Evolutionary conservation across 257 asterid genomes (phyloP).

Genomic region (Petunia axillaris): DNA sequence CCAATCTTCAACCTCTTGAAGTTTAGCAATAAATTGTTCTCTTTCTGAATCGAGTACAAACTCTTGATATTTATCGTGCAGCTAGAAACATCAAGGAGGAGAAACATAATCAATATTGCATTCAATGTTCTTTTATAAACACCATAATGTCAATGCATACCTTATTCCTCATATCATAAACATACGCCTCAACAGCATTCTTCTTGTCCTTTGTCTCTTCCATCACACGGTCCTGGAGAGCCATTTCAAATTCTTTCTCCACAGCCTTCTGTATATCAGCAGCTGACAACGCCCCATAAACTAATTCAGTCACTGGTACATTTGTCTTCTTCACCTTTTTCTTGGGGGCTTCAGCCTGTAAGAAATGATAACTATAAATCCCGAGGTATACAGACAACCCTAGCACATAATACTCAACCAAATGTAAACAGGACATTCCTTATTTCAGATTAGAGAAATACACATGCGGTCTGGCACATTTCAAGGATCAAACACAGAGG

Average conservation of each 20-base stretch:
- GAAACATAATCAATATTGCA: neutral
- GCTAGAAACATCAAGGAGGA: constrained; percentile 47
- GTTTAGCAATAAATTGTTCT: constrained; percentile 63
- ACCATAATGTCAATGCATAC: constrained; percentile 34
- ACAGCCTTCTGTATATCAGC: constrained; percentile 76
- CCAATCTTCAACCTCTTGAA: constrained; percentile 95
- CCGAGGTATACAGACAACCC: no score
- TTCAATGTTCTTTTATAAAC: neutral
- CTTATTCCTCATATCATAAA: constrained; percentile 87
- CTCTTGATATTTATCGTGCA: constrained; percentile 63
- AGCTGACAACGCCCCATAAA: constrained; percentile 68
- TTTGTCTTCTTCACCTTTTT: constrained; percentile 75
- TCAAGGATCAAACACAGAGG: no score
- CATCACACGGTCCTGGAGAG: constrained; percentile 93
- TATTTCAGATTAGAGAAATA: neutral
- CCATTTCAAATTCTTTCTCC: constrained; percentile 94
- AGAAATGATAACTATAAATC: neutral
- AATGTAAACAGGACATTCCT: neutral
- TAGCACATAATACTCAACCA: neutral
- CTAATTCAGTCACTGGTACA: constrained; percentile 69
- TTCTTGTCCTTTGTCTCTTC: constrained; percentile 94
- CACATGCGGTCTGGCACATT: neutral
- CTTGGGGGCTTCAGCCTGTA: constrained; percentile 69
- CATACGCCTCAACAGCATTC: constrained; percentile 93
- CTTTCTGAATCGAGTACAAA: constrained; percentile 67